A percentile compares a stretch with the other conserved stretches of the same genome.
Conservation (phyloP, 371 early-diverging fungal genomes). For the Choanephora cucurbitarum region DNA sequence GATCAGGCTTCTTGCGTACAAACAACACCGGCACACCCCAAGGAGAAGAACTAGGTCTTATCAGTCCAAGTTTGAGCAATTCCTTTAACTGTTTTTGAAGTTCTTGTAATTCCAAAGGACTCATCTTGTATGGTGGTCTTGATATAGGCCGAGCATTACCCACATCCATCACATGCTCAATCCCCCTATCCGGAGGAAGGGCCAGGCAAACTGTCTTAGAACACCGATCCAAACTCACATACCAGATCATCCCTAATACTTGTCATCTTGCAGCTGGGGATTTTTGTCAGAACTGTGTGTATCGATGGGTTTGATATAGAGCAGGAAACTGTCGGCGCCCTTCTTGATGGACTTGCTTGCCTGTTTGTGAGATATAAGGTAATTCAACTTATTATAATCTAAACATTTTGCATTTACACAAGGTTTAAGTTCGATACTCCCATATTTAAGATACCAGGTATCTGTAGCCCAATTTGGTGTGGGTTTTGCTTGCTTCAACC, state of each 20-base stretch:
- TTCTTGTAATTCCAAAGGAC: conserved; percentile 8
- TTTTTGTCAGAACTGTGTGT: not conserved
- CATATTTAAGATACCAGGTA: conserved; percentile 2
- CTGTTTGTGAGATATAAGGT: conserved; percentile 14
- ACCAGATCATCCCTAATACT: not conserved
- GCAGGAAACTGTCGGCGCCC: conserved; percentile 5
- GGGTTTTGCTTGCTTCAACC: conserved; percentile 12
- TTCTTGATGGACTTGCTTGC: conserved; percentile 8
- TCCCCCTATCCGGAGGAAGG: conserved; percentile 11
- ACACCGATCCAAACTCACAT: conserved; percentile 9
- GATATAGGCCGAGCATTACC: conserved; percentile 21
- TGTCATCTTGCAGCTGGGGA: not conserved
- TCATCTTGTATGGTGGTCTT: conserved; percentile 20
- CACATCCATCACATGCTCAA: conserved; percentile 28
- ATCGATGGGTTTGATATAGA: conserved; percentile 2
- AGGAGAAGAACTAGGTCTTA: conserved; percentile 17
- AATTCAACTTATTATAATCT: conserved; percentile 9
- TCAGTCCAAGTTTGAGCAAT: conserved; percentile 12
- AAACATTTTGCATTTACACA: conserved; percentile 3
- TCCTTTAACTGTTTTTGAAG: conserved; percentile 18
- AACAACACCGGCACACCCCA: conserved; percentile 42
- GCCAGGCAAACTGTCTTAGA: conserved; percentile 13
- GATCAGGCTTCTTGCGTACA: conserved; percentile 32
- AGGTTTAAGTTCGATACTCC: conserved; percentile 3
- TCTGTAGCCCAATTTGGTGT: conserved; percentile 7